Base-by-base conservation (phyloP, 2,329 filamentous ascomycete genomes). In the Colletotrichum caudatum region DNA sequence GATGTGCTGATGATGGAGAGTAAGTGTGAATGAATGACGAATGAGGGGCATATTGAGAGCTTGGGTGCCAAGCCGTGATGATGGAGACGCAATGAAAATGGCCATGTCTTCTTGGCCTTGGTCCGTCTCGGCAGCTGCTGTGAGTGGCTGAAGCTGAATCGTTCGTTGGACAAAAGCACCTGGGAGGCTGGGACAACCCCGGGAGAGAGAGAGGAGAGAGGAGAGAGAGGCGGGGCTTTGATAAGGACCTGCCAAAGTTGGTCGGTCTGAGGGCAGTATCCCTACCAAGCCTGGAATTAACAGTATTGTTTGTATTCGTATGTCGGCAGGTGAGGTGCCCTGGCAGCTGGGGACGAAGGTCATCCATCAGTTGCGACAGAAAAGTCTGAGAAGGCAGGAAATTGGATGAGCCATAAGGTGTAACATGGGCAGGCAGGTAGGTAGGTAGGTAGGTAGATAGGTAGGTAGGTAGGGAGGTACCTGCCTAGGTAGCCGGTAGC, bases 221-320 rank as follows among this genome's bases (percentile, higher is more conserved):
- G 18, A 46, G 7, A 46, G 44, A n/a, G 18, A 46, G 44, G 44
- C 39, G 33, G 53, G 65, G 46, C 6, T 37, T 44, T 12, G 37
- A 29, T 64, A 64, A 44, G 16, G 59, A 71, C 65, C 69, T 72
- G 65, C 69, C 69, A 23, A 54, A 72, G 69, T 56, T 44, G 69
- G 65, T 12, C 39, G 69, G 65, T 12, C 39, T 72, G 54, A 69
- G 59, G 46, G 29, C 58, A 7, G n/a, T 50, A 41, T 3, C 1
- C 6, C 16, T 39, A 39, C 53, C 65, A 64, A 71, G 59, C 59
- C 59, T 56, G 26, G 18, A n/a, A 23, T 44, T 54, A 37, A 54
- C 23, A 48, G 29, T 37, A 64, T 54, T 18, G 37, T 44, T 44
- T 18, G 37, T 44, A 39, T 12, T 12, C 37, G 9, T 39, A 14